A percentile compares a stretch with the other conserved stretches of the same genome.
These are phyloP conservation scores for Gossypium thurberi DNA, from an alignment of 345 rosid genomes.

Conservation along the genomic window DNA sequence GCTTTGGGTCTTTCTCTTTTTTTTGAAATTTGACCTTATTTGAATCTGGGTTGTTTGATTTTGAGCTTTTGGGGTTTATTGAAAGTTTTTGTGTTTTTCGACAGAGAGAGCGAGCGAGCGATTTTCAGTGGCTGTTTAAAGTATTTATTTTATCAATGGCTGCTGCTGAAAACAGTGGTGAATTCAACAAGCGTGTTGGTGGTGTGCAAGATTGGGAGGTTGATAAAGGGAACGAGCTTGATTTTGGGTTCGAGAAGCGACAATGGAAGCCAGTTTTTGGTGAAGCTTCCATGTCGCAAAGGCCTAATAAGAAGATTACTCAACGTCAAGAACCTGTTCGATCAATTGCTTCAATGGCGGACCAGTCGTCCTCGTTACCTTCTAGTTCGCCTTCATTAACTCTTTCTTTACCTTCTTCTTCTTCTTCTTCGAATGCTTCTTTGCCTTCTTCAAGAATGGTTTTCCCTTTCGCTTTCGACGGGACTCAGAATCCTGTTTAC, in stretches of 20 bases:
- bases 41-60: constrained; percentile 20
- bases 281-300: constrained; percentile 46
- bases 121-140: not conserved
- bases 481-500: constrained; percentile 29
- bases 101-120: constrained; percentile 37
- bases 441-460: constrained; percentile 29
- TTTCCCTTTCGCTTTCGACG: constrained; percentile 55
- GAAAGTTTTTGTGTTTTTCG: not conserved
- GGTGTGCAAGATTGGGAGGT: constrained; percentile 38
- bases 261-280: constrained; percentile 51
- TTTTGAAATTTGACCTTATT: constrained; percentile 15
- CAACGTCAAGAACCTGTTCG: constrained; percentile 39
- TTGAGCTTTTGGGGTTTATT: constrained; percentile 9
- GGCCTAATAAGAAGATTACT: constrained; percentile 61
- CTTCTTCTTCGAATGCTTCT: constrained; percentile 4
- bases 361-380: constrained; percentile 13
- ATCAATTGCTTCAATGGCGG: constrained; percentile 13
- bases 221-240: constrained; percentile 31
- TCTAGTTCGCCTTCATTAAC: constrained; percentile 12
- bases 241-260: constrained; percentile 29
- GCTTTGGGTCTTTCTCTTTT: constrained; percentile 9
- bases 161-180: constrained; percentile 40
- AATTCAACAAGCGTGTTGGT: constrained; percentile 35
- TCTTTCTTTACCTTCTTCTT: constrained; percentile 17
- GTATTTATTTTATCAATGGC: constrained; percentile 24